Percentiles rank a stretch among this genome's conserved stretches.
phyloP scores from a whole-genome alignment of 352 stramenopile genomes.

The Pythium insidiosum region DNA sequence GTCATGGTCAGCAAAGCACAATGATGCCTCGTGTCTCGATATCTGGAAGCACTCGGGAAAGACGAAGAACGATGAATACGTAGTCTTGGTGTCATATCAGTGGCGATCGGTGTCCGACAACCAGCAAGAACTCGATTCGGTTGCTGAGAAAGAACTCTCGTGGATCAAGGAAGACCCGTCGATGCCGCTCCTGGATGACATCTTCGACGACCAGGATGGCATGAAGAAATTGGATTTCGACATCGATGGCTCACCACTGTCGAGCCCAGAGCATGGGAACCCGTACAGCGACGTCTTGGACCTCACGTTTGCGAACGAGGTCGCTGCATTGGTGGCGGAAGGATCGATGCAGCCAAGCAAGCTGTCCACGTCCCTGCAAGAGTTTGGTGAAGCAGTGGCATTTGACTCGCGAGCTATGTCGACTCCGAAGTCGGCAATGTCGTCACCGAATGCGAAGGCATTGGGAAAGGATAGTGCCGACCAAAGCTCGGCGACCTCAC shows the following conservation, averaged over 20 bases:
- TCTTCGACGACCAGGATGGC: background rate
- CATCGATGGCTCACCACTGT: background rate
- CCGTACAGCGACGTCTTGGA: too few relatives aligned
- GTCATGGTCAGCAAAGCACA: constrained; percentile 34
- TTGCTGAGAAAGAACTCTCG: too few relatives aligned
- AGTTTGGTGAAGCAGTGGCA: constrained; percentile 10
- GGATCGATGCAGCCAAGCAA: constrained; percentile 5
- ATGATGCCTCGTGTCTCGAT: constrained; percentile 54
- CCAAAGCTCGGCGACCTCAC: too few relatives aligned
- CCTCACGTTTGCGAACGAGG: too few relatives aligned
- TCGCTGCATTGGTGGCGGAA: too few relatives aligned
- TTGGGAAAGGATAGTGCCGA: too few relatives aligned
- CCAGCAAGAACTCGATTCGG: too few relatives aligned
- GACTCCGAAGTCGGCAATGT: too few relatives aligned
- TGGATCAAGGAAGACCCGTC: too few relatives aligned
- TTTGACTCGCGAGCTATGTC: constrained; percentile 9
- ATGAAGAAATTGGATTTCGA: constrained; percentile 13
- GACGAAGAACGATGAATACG: constrained; percentile 48
- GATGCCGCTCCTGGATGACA: too few relatives aligned
- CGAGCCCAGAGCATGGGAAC: background rate
- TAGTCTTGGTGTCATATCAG: constrained; percentile 63
- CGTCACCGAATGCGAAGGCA: too few relatives aligned
- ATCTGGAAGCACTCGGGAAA: constrained; percentile 66
- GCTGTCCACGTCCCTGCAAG: too few relatives aligned
- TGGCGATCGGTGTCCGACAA: constrained; percentile 21